These are phyloP conservation scores for Fusarium mangiferae DNA, from an alignment of 2,329 filamentous ascomycete species.

Conservation along the genomic window DNA sequence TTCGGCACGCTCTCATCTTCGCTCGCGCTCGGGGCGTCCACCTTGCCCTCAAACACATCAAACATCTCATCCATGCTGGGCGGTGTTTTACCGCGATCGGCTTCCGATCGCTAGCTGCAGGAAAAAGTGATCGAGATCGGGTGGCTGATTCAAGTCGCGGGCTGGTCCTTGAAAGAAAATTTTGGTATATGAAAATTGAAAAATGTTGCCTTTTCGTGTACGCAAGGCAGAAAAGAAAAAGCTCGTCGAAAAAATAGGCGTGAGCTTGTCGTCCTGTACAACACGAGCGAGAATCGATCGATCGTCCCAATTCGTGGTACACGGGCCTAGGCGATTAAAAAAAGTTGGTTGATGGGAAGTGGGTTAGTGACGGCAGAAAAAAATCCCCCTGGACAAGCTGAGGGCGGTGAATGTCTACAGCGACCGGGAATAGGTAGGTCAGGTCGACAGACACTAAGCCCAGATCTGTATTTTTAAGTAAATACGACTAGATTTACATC, in stretches of 20 bases:
- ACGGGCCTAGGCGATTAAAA: slow-evolving; percentile 33
- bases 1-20: slow-evolving; percentile 56
- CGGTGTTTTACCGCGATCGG: slow-evolving; percentile 24
- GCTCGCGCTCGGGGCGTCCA: slow-evolving; percentile 52
- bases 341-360: slow-evolving; percentile 41
- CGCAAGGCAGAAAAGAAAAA: background rate
- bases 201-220: background rate
- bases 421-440: background rate
- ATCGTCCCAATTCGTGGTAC: slow-evolving; percentile 40
- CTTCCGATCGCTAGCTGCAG: slow-evolving; percentile 15
- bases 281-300: slow-evolving; percentile 28
- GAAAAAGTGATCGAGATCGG: slow-evolving; percentile 28
- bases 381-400: slow-evolving; percentile 32
- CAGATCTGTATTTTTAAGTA: background rate
- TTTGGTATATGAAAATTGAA: background rate
- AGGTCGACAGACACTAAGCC: background rate
- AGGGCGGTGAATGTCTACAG: slow-evolving; percentile 32
- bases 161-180: background rate
- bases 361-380: slow-evolving; percentile 44
- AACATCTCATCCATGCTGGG: slow-evolving; percentile 80
- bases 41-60: slow-evolving; percentile 79
- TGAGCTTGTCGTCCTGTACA: slow-evolving; percentile 24
- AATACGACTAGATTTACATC: background rate
- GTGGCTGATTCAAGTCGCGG: slow-evolving; percentile 7
- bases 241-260: background rate